phyloP scores from a whole-genome alignment of 768 basidiomycete species.

The Auricularia heimuer region DNA sequence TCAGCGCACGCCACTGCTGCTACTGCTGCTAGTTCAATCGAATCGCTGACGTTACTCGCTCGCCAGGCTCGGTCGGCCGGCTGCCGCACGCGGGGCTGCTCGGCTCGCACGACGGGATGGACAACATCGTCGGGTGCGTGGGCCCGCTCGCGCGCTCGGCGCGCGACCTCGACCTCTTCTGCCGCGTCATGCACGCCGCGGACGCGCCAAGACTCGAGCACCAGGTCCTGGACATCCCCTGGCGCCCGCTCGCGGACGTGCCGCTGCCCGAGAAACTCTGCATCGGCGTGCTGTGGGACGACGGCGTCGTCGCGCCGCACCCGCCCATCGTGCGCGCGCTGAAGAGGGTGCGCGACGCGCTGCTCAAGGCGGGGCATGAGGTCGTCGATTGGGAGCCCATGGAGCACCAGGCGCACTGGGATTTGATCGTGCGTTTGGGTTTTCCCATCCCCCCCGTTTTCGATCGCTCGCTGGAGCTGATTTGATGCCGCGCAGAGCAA shows the following conservation, averaged over 20 bases:
- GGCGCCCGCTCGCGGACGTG: slow-evolving; percentile 27
- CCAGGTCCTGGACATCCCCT: slow-evolving; percentile 39
- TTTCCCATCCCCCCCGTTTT: no score
- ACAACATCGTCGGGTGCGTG: slow-evolving; percentile 37
- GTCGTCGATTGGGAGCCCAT: slow-evolving; percentile 40
- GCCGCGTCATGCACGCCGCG: slow-evolving; percentile 34
- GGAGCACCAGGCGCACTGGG: slow-evolving; percentile 36
- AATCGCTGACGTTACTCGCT: neutral
- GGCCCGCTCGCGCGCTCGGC: slow-evolving; percentile 41
- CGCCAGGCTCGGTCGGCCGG: slow-evolving; percentile 16
- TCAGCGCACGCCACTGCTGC: no score
- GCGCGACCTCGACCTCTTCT: slow-evolving; percentile 40
- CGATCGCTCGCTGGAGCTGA: no score
- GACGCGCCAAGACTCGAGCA: slow-evolving; percentile 39
- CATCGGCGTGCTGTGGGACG: slow-evolving; percentile 41
- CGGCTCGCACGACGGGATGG: slow-evolving; percentile 43
- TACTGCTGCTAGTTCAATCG: no score
- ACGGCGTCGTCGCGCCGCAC: slow-evolving; percentile 40
- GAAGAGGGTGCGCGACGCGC: slow-evolving; percentile 25
- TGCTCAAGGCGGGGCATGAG: slow-evolving; percentile 37
- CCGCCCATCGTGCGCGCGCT: slow-evolving; percentile 38
- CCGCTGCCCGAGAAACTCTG: slow-evolving; percentile 32
- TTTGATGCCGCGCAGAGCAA: slow-evolving; percentile 21
- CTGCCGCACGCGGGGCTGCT: slow-evolving; percentile 19
- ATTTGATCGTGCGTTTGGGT: slow-evolving; percentile 31